phyloP scores from a whole-genome alignment of 2,329 filamentous ascomycete species.

The Davidsoniella neocaledoniae region DNA sequence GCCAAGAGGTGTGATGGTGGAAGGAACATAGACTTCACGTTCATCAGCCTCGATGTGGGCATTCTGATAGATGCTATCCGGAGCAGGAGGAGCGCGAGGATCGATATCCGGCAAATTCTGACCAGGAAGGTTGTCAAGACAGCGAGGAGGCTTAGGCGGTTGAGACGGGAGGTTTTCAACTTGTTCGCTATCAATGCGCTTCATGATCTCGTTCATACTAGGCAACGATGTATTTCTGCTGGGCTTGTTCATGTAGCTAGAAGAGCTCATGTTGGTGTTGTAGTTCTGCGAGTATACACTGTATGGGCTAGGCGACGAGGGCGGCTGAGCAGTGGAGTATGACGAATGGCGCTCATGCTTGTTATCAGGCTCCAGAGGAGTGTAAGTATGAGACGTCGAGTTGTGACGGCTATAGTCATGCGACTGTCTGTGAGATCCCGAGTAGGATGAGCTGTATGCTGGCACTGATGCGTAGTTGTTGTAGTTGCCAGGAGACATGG shows the following conservation, averaged over 20 bases:
- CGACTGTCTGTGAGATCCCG: neutral
- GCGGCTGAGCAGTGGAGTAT: neutral
- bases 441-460: slow-evolving; percentile 1
- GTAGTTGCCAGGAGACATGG: slow-evolving; percentile 18
- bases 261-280: neutral
- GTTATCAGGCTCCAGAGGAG: slow-evolving; percentile 6
- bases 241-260: neutral
- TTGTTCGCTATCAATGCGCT: no score
- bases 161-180: no score
- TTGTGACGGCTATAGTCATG: slow-evolving; percentile 8
- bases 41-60: slow-evolving; percentile 3
- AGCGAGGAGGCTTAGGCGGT: no score
- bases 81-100: slow-evolving; percentile 1
- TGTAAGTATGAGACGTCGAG: slow-evolving; percentile 1
- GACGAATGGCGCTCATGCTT: slow-evolving; percentile 6
- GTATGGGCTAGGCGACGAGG: slow-evolving; percentile 5
- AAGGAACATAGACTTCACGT: neutral
- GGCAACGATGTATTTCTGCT: no score
- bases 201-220: no score
- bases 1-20: neutral
- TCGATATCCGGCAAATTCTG: slow-evolving; percentile 4
- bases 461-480: neutral
- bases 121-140: neutral
- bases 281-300: neutral
- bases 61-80: slow-evolving; percentile 1